Percentiles rank a stretch among this genome's conserved stretches.
phyloP scores from a whole-genome alignment of 352 stramenopile genomes.

The Phytophthora quininea region DNA sequence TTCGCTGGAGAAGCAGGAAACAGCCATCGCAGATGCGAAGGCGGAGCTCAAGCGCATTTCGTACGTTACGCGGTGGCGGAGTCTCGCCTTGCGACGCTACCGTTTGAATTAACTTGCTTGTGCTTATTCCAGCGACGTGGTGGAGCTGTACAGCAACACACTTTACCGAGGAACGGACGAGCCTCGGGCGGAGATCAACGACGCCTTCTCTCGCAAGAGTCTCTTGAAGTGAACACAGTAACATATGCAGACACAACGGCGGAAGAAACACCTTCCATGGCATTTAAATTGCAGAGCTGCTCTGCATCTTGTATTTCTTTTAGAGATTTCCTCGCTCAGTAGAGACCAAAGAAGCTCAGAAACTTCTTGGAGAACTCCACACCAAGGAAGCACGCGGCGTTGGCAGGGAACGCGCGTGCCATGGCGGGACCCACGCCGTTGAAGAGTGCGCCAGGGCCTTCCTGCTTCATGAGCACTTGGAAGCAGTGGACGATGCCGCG shows the following conservation, averaged over 20 bases:
- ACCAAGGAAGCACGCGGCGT: slow-evolving; percentile 95
- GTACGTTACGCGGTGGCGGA: slow-evolving; percentile 35
- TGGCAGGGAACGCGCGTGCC: slow-evolving; percentile 94
- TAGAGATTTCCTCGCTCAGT: slow-evolving; percentile 46
- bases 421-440: slow-evolving; percentile 95
- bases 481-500: slow-evolving; percentile 92
- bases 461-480: slow-evolving; percentile 93
- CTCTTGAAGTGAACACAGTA: slow-evolving; percentile 55
- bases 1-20: slow-evolving; percentile 79
- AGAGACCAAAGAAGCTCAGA: slow-evolving; percentile 72
- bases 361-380: slow-evolving; percentile 90
- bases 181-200: slow-evolving; percentile 82
- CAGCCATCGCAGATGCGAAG: slow-evolving; percentile 71
- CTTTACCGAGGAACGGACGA: slow-evolving; percentile 86
- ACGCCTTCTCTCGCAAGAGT: slow-evolving; percentile 84
- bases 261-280: not conserved
- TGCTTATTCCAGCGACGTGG: slow-evolving; percentile 53
- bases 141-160: slow-evolving; percentile 88
- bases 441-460: slow-evolving; percentile 93
- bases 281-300: slow-evolving; percentile 10
- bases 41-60: slow-evolving; percentile 78
- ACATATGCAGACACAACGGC: slow-evolving; percentile 12
- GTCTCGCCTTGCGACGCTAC: not conserved
- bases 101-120: not conserved
- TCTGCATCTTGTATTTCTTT: slow-evolving; percentile 25